phyloP scores from a whole-genome alignment of 2,329 filamentous ascomycete species.

The Chalaropsis thielavioides region DNA sequence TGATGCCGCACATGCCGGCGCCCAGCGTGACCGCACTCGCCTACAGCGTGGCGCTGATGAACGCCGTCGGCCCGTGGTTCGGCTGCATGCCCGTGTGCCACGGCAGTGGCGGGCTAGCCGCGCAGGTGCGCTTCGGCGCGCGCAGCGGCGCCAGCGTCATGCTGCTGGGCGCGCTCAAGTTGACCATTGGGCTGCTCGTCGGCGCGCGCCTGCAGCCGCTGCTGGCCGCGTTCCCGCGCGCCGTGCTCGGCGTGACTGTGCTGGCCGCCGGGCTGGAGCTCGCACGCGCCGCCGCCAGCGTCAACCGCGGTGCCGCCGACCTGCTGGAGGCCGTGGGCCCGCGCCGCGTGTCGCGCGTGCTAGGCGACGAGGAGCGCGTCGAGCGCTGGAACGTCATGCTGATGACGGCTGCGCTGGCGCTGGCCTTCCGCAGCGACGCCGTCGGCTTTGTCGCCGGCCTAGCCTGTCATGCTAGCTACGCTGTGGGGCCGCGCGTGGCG shows the following conservation, averaged over 20 bases:
- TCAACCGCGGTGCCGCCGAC: slow-evolving; percentile 57
- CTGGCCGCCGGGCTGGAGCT: slow-evolving; percentile 79
- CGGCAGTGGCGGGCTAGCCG: slow-evolving; percentile 78
- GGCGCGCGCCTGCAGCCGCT: slow-evolving; percentile 59
- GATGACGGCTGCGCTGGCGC: slow-evolving; percentile 63
- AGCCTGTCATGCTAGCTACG: slow-evolving; percentile 59
- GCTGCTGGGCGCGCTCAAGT: slow-evolving; percentile 60
- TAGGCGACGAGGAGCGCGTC: slow-evolving; percentile 53
- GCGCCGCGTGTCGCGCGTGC: slow-evolving; percentile 26
- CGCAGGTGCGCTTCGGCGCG: slow-evolving; percentile 81
- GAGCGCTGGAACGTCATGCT: slow-evolving; percentile 83
- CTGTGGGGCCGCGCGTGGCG: slow-evolving; percentile 30
- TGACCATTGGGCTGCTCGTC: slow-evolving; percentile 60
- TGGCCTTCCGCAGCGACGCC: slow-evolving; percentile 82
- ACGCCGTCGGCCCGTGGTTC: slow-evolving; percentile 76
- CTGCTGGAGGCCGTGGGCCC: slow-evolving; percentile 25
- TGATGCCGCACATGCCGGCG: slow-evolving; percentile 52
- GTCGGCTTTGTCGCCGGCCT: slow-evolving; percentile 75
- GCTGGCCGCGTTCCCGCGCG: slow-evolving; percentile 57
- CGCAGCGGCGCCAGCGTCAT: slow-evolving; percentile 75
- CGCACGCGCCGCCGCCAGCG: slow-evolving; percentile 65
- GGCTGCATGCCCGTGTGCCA: slow-evolving; percentile 94
- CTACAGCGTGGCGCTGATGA: slow-evolving; percentile 69
- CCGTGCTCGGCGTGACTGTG: slow-evolving; percentile 74
- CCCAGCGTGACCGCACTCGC: slow-evolving; percentile 67